phyloP scores from a whole-genome alignment of 768 basidiomycete species.

The Punctularia strigosozonata region DNA sequence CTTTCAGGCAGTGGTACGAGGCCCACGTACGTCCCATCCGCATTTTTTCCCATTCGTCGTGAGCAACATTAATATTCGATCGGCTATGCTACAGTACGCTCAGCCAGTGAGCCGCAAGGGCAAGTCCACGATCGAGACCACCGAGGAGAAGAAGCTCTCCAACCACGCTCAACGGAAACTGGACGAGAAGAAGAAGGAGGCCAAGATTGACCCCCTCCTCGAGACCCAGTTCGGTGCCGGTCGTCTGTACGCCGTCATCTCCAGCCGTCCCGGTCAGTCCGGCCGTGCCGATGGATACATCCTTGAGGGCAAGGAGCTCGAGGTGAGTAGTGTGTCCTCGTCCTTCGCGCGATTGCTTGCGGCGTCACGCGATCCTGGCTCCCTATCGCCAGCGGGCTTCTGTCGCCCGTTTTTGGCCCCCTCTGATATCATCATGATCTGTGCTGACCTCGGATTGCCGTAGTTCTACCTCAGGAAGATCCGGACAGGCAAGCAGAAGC shows the following conservation, averaged over 20 bases:
- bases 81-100: slow-evolving; percentile 57
- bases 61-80: slow-evolving; percentile 4
- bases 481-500: slow-evolving; percentile 91
- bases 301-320: slow-evolving; percentile 96
- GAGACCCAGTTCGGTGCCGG: slow-evolving; percentile 89
- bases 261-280: slow-evolving; percentile 93
- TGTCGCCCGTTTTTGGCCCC: too few relatives aligned
- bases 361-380: too few relatives aligned
- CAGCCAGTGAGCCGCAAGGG: slow-evolving; percentile 90
- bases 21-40: slow-evolving; percentile 60
- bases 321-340: slow-evolving; percentile 48
- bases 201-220: slow-evolving; percentile 84
- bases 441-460: slow-evolving; percentile 13
- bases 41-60: slow-evolving; percentile 1
- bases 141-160: slow-evolving; percentile 66
- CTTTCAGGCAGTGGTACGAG: slow-evolving; percentile 99
- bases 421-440: too few relatives aligned
- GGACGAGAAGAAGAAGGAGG: slow-evolving; percentile 88
- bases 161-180: slow-evolving; percentile 82
- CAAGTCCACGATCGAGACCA: slow-evolving; percentile 42
- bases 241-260: slow-evolving; percentile 87
- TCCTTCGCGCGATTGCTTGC: too few relatives aligned
- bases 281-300: slow-evolving; percentile 97
- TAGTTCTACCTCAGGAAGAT: slow-evolving; percentile 94
- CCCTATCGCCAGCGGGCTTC: too few relatives aligned